A percentile compares a stretch with the other conserved stretches of the same genome.
Conservation (phyloP, 2,329 filamentous ascomycete genomes). For the Bipolaris zeicola region DNA sequence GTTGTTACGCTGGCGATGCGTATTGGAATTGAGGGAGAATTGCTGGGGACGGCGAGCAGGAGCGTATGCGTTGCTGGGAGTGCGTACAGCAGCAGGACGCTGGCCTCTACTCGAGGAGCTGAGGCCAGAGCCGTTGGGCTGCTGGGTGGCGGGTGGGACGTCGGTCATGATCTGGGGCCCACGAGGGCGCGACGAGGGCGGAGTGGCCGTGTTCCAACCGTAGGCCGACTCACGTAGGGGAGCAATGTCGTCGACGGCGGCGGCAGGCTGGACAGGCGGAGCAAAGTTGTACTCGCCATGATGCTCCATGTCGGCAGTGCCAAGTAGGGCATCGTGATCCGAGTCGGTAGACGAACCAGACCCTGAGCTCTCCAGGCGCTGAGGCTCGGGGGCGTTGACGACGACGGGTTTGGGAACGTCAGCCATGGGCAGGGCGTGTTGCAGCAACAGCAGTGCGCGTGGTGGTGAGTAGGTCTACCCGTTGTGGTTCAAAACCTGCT, state of each 20-base stretch:
- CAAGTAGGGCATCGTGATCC: slow-evolving; percentile 51
- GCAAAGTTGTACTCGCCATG: slow-evolving; percentile 48
- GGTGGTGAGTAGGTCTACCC: slow-evolving; percentile 29
- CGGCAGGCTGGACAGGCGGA: slow-evolving; percentile 40
- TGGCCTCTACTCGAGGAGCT: slow-evolving; percentile 25
- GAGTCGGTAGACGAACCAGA: slow-evolving; percentile 55
- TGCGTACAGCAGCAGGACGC: slow-evolving; percentile 53
- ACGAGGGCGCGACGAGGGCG: slow-evolving; percentile 31
- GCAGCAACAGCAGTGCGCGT: slow-evolving; percentile 13
- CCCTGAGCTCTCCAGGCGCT: slow-evolving; percentile 45
- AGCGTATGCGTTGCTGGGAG: slow-evolving; percentile 57
- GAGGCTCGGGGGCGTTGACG: slow-evolving; percentile 35
- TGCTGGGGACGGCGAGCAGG: slow-evolving; percentile 56
- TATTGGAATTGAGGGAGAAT: slow-evolving; percentile 51
- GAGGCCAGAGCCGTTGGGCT: slow-evolving; percentile 34
- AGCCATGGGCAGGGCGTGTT: slow-evolving; percentile 25
- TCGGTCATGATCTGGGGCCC: slow-evolving; percentile 34
- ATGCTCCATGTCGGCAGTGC: slow-evolving; percentile 51
- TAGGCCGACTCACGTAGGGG: slow-evolving; percentile 33
- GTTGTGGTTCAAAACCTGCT: slow-evolving; percentile 18
- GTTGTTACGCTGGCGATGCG: slow-evolving; percentile 60
- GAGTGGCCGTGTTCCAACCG: slow-evolving; percentile 31
- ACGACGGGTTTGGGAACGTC: slow-evolving; percentile 39
- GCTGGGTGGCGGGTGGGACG: slow-evolving; percentile 36
- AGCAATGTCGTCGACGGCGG: slow-evolving; percentile 43